A percentile compares a stretch with the other conserved stretches of the same genome.
Evolutionary conservation across 306 rosid genomes (phyloP).

Genomic region (Acacia acuminata): DNA sequence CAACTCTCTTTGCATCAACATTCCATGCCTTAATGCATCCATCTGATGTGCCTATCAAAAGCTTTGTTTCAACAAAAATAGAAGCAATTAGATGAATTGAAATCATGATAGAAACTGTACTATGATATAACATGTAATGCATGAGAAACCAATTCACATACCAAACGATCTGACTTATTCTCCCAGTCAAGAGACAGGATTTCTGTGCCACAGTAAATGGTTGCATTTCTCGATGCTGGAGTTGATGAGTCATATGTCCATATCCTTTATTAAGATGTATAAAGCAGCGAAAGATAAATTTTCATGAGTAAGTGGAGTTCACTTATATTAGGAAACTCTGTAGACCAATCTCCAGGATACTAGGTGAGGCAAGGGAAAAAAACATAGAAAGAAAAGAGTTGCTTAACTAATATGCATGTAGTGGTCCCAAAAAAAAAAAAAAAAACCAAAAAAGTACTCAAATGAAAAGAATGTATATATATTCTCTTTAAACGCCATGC

Average conservation of each 20-base stretch:
- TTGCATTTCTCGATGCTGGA: conserved; percentile 92
- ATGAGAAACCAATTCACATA: conserved; percentile 49
- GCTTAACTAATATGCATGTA: not conserved
- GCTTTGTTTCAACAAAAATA: conserved; percentile 56
- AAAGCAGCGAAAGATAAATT: conserved; percentile 25
- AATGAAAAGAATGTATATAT: not conserved
- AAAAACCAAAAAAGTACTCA: not conserved
- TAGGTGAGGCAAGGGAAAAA: conserved; percentile 20
- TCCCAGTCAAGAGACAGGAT: conserved; percentile 95
- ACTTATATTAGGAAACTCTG: conserved; percentile 21
- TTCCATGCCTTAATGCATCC: conserved; percentile 97
- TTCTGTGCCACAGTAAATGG: conserved; percentile 94
- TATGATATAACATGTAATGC: conserved; percentile 10
- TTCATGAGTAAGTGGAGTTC: conserved; percentile 20
- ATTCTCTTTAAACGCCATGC: not conserved
- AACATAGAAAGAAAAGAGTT: conserved; percentile 11
- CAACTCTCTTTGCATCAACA: conserved; percentile 95
- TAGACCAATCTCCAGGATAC: not conserved
- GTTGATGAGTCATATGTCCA: conserved; percentile 95
- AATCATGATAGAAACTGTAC: conserved; percentile 25
- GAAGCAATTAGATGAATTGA: conserved; percentile 37
- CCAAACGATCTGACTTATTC: conserved; percentile 95
- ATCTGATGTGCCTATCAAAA: conserved; percentile 91
- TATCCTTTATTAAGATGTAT: conserved; percentile 57
- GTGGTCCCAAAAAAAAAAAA: not conserved